Base-by-base conservation (phyloP, 768 basidiomycete genomes). In the Rhodotorula babjevae region DNA sequence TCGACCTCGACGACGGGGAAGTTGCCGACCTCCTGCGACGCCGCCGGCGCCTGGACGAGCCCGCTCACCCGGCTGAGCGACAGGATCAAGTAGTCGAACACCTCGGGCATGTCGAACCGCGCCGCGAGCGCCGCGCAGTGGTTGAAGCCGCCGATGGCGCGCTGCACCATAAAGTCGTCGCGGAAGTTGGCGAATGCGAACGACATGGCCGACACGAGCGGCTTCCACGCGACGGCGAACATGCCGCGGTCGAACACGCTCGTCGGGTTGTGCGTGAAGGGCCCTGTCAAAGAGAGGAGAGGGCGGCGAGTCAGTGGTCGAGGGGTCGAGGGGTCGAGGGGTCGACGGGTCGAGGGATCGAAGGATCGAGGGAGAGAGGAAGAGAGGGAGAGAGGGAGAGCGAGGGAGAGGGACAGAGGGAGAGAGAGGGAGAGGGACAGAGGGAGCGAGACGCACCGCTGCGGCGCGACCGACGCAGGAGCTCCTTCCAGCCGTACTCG, bases 401-500 rank as follows among this genome's bases (percentile, higher is more conserved):
- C 5, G 36, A 36, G 9, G 9, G 36, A 36, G 36, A 36, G 36
- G 9, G 36, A 36, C 5, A 36, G 36, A 36, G 36, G n/a, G 36
- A 36, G 5, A 36, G 36, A 9, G 5, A 36, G 36, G 36, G 36
- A n/a, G n/a, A n/a, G n/a, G n/a, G n/a, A n/a, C n/a, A n/a, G n/a
- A n/a, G n/a, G n/a, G n/a, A n/a, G n/a, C n/a, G n/a, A n/a, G 47
- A 60, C 62, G 16, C 33, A 72, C 67, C 71, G 36, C 57, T 67
- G 12, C 59, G 79, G 87, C 88, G 67, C 88, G 93, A 87, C 46
- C 96, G 87, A 46, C 88, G 82, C 50, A 97, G 85, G 18, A 99
- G 84, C 77, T 97, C 93, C 80, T 96, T 97, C 96, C 96, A 99
- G 27, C 96, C 95, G 80, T 95, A 96, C 77, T 98, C 96, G 80